Base-by-base conservation (phyloP, 805 yeast genomes). In the Cyberlindnera misumaiensis region DNA sequence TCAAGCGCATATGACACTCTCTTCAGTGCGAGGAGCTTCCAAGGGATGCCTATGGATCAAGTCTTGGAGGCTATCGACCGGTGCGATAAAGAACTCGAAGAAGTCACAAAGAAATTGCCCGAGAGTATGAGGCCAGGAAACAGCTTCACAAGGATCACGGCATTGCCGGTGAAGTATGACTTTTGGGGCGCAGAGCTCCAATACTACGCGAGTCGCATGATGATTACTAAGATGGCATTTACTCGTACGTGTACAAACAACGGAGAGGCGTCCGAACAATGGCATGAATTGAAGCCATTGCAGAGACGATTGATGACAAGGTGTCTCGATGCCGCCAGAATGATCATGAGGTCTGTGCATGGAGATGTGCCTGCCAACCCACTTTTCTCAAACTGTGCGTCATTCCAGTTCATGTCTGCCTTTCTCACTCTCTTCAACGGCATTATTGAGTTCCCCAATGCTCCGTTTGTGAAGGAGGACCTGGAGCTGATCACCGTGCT, bases 201-300 rank as follows among this genome's bases (percentile, higher is more conserved):
- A 10, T 48, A 43, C 27, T 40, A 45, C 28, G 36, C 49, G 4
- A 40, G 42, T n/a, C 30, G 36, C 11, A 44, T 54, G 49, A 39
- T 50, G 10, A 41, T 49, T 28, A 53, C 51, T 36, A 45, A 56
- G 43, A 50, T 53, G 52, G 53, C 59, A 2, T 54, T 51, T 17
- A 44, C 44, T 8, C 41, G 49, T 28, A 46, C 53, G 2, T 54
- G 57, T 57, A 27, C 44, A 11, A 45, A 15, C 15, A 20, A n/a
- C 11, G 15, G 16, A 5, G 27, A 18, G 6, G 27, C 13, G 3
- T 11, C 12, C 11, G 29, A 24, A 11, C 22, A 25, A 11, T 33
- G 32, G 32, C 16, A n/a, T 8, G 20, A 8, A 11, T n/a, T 28
- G 12, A 13, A n/a, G 45, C 43, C 49, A 17, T 11, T 14, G 14